A percentile compares a stretch with the other conserved stretches of the same genome.
Evolutionary conservation across 169 alveolate species (phyloP).

Genomic region (Cryptosporidium andersoni): DNA sequence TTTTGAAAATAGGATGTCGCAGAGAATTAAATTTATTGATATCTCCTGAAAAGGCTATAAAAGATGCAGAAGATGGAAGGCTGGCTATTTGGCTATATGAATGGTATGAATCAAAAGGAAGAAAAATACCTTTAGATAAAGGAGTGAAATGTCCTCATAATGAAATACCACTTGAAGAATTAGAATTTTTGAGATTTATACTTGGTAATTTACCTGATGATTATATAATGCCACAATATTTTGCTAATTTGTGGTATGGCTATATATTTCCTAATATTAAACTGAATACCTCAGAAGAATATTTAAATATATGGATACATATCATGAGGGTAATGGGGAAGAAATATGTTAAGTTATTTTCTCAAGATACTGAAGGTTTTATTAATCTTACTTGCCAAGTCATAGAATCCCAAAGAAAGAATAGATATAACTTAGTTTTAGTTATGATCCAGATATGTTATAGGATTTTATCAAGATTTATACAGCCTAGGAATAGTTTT

Average conservation of each 20-base stretch:
- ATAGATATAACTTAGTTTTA: background rate
- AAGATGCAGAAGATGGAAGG: background rate
- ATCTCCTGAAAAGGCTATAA: background rate
- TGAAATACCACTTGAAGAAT: slow-evolving; percentile 25
- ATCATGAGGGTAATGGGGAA: slow-evolving; percentile 28
- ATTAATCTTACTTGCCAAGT: slow-evolving; percentile 1
- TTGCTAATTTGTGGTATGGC: slow-evolving; percentile 24
- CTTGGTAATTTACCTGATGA: slow-evolving; percentile 44
- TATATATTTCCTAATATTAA: slow-evolving; percentile 46
- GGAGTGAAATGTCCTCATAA: slow-evolving; percentile 1
- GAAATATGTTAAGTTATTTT: slow-evolving; percentile 11
- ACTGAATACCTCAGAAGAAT: background rate
- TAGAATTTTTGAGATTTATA: slow-evolving; percentile 14
- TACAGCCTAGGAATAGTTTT: slow-evolving; percentile 60
- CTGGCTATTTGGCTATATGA: slow-evolving; percentile 58
- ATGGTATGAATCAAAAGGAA: slow-evolving; percentile 64
- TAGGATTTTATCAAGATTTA: slow-evolving; percentile 12
- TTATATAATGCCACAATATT: slow-evolving; percentile 36
- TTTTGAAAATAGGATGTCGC: slow-evolving; percentile 26
- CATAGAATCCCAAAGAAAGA: background rate
- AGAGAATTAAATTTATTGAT: slow-evolving; percentile 15
- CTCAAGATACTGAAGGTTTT: slow-evolving; percentile 14
- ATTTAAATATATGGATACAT: slow-evolving; percentile 2
- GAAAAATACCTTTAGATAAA: slow-evolving; percentile 24
- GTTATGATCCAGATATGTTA: slow-evolving; percentile 1